phyloP scores from a whole-genome alignment of 2,329 filamentous ascomycete genomes.

The Trichophyton mentagrophytes region DNA sequence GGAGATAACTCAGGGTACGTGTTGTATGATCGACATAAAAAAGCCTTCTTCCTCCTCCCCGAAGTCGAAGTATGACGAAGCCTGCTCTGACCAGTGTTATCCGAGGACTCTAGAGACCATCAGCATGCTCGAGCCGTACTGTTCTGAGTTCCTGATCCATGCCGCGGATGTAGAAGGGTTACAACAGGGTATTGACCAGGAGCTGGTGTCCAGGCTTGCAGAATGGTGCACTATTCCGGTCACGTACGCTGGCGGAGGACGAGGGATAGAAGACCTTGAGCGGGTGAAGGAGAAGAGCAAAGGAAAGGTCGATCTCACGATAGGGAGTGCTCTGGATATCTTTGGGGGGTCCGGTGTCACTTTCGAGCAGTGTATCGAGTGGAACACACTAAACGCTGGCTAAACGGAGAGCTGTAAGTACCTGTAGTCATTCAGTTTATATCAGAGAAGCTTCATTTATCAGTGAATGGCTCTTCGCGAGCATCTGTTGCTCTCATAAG shows the following conservation, averaged over 20 bases:
- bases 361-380: conserved; percentile 77
- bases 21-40: conserved; percentile 9
- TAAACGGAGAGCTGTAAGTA: conserved; percentile 1
- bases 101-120: conserved; percentile 55
- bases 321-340: conserved; percentile 89
- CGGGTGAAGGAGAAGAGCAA: conserved; percentile 64
- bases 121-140: conserved; percentile 69
- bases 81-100: not conserved
- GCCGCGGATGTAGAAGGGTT: conserved; percentile 93
- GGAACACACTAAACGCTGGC: conserved; percentile 50
- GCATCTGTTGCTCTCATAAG: too few relatives aligned
- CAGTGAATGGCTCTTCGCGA: not conserved
- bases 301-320: conserved; percentile 82
- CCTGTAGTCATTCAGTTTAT: not conserved
- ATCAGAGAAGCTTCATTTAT: not conserved
- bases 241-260: conserved; percentile 91
- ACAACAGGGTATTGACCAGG: conserved; percentile 79
- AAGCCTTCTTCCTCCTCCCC: not conserved
- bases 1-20: conserved; percentile 71
- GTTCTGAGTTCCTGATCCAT: conserved; percentile 92
- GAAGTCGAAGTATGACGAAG: not conserved
- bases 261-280: conserved; percentile 68
- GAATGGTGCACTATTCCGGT: conserved; percentile 85
- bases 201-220: conserved; percentile 62
- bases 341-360: conserved; percentile 81